These are phyloP conservation scores for Neonectria faginata DNA, from an alignment of 2,329 filamentous ascomycete genomes.

Conservation along the genomic window DNA sequence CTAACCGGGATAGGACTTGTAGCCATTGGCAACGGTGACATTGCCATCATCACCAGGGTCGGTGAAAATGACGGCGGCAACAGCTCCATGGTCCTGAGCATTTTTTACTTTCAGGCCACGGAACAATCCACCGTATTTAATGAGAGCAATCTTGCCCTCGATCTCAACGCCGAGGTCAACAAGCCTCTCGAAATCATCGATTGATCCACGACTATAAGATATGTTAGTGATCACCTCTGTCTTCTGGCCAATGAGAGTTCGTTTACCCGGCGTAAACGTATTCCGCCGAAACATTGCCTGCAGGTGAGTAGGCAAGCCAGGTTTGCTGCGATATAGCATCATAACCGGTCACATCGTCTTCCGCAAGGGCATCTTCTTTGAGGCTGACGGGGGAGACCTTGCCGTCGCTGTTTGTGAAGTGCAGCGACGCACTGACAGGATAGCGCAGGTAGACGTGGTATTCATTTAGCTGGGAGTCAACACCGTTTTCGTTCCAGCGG, in stretches of 20 bases:
- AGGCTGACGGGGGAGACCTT: slow-evolving; percentile 73
- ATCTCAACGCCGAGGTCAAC: slow-evolving; percentile 75
- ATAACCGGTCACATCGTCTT: slow-evolving; percentile 79
- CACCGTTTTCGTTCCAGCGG: slow-evolving; percentile 52
- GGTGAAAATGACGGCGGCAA: slow-evolving; percentile 82
- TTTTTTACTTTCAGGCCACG: slow-evolving; percentile 86
- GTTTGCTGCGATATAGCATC: slow-evolving; percentile 74
- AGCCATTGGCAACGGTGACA: slow-evolving; percentile 79
- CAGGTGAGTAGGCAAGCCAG: slow-evolving; percentile 87
- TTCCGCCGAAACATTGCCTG: slow-evolving; percentile 78
- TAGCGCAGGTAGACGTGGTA: slow-evolving; percentile 73
- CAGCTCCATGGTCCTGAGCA: slow-evolving; percentile 84
- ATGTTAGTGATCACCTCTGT: neutral
- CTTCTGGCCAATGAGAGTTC: accelerated
- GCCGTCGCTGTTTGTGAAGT: slow-evolving; percentile 52
- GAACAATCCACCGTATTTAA: slow-evolving; percentile 82
- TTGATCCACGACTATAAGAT: slow-evolving; percentile 68
- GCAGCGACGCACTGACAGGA: slow-evolving; percentile 66
- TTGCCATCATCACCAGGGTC: slow-evolving; percentile 89
- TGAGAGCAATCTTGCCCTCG: slow-evolving; percentile 81
- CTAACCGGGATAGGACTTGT: slow-evolving; percentile 73
- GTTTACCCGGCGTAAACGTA: slow-evolving; percentile 79
- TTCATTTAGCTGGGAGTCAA: slow-evolving; percentile 52
- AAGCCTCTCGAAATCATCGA: slow-evolving; percentile 78
- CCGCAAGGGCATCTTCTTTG: slow-evolving; percentile 77